Evolutionary conservation across 2,329 filamentous ascomycete genomes (phyloP).

Genomic region (Ilyonectria sp.): DNA sequence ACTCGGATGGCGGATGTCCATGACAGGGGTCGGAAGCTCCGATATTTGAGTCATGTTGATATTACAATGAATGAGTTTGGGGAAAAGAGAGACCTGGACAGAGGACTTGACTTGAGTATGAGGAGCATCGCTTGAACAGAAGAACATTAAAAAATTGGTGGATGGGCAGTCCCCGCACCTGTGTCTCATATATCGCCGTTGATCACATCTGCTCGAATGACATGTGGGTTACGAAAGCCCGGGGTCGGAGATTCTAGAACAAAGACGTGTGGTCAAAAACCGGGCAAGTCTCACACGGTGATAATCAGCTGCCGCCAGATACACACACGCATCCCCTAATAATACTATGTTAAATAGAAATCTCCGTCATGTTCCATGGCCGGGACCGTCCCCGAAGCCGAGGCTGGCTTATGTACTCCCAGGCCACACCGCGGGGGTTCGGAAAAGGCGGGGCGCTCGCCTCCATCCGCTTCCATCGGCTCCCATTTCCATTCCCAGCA

Average conservation of each 20-base stretch:
- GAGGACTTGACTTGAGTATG: neutral
- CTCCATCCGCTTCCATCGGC: constrained; percentile 28
- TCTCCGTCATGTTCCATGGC: neutral
- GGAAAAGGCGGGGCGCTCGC: constrained; percentile 24
- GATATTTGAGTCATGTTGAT: neutral
- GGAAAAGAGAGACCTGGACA: neutral
- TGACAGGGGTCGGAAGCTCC: neutral
- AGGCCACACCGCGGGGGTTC: constrained; percentile 18
- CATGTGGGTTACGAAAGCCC: no score
- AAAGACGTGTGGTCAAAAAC: neutral
- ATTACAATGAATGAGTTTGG: neutral
- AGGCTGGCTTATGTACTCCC: neutral
- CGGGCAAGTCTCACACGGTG: neutral
- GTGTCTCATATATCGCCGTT: no score
- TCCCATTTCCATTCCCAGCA: constrained; percentile 12
- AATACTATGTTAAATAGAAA: neutral
- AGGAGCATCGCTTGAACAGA: neutral
- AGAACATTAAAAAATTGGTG: no score
- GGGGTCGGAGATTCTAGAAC: no score
- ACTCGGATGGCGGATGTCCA: neutral
- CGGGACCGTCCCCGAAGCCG: constrained; percentile 9
- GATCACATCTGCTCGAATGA: no score
- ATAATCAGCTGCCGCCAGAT: neutral
- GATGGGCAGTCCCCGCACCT: no score
- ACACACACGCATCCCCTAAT: neutral